Evolutionary conservation across 2,329 filamentous ascomycete genomes (phyloP), one percentile per base, ranked within the genome.

Genomic region (Magnaporthiopsis incrustans): DNA sequence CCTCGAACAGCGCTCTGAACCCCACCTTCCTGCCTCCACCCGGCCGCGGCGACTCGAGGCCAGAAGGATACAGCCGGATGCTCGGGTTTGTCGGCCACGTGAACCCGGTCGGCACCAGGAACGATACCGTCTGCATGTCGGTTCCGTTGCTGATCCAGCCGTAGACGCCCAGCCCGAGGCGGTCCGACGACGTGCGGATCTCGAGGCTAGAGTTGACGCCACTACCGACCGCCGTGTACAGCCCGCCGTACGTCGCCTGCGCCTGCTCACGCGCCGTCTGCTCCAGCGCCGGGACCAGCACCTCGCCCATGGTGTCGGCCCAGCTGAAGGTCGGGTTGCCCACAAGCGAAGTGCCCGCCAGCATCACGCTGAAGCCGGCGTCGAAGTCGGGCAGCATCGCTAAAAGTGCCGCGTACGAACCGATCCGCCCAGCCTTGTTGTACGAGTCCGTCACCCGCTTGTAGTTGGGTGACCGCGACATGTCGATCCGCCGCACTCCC

Each of bases 401-500:
- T 22, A 76, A 57, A 33, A 72, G 72, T n/a, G 74, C 73, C 35
- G 70, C 70, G 67, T 77, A 77, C 11, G 68, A 66, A 30, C 74
- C 73, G 4, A 74, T 59, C 63, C 69, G 64, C n/a, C 74, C 74
- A 8, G 70, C 66, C 61, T 75, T 76, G 63, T 64, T 66, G 65
- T 62, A 66, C 15, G 65, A 59, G 59, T 66, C 65, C 30, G 63
- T 53, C 53, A 64, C 64, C 25, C 65, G 65, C 60, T 66, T 66
- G 59, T 64, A 64, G 30, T 62, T 62, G 15, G 61, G 50, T 4
- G 57, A 15, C 22, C 50, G 59, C 27, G 38, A 57, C 44, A 64
- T 57, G 12, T 60, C 38, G 66, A 77, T 73, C 56, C 75, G 74
- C 11, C 75, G 70, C 57, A 80, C 74, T 18, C 79, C 79, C 79